Evolutionary conservation across 1,284 basidiomycete genomes (phyloP), one percentile per base, ranked within the genome.

Genomic region (Cryptococcus maquisensis): DNA sequence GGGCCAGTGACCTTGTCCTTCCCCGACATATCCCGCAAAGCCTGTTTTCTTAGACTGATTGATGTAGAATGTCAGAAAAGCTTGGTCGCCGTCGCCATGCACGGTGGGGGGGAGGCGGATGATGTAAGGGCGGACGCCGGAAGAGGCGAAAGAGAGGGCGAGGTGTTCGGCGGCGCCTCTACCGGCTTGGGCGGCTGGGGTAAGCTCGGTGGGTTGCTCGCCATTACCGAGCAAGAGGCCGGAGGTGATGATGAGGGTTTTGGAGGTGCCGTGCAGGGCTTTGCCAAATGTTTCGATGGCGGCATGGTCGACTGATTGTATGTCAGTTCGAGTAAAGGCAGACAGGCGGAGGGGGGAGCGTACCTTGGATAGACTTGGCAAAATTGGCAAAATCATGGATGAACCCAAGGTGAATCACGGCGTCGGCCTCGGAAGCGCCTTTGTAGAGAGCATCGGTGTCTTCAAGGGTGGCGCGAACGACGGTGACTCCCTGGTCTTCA

Each of bases 341-440:
- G 1, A 10, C 5, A 28, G 28, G 28, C 5, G 10, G 28, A 10
- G 28, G 28, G 10, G 28, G 16, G 38, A 15, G 2, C 56, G 42
- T 41, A 57, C 56, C 26, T 21, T 51, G 42, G n/a, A 46, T 46
- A 39, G 52, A 39, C 26, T 28, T 6, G 10, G 28, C 48, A 16
- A 54, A 51, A 36, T 54, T 36, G 1, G 38, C 38, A 47, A 59
- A 56, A 35, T 65, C 56, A 51, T 68, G 65, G 36, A 59, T 49
- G 59, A 67, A 72, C 0, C 62, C 70, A 44, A 62, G 50, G 52
- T 73, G 72, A 24, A 72, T 63, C 49, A 65, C 64, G 1, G 57
- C 69, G 51, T 69, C 67, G 3, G 63, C 54, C 12, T 49, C 59
- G 10, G 37, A 15, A 0, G 69, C 68, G 9, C 47, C 57, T 6